These are phyloP conservation scores for Aspergillus cristatus DNA, from an alignment of 495 filamentous ascomycete genomes.

Conservation along the genomic window DNA sequence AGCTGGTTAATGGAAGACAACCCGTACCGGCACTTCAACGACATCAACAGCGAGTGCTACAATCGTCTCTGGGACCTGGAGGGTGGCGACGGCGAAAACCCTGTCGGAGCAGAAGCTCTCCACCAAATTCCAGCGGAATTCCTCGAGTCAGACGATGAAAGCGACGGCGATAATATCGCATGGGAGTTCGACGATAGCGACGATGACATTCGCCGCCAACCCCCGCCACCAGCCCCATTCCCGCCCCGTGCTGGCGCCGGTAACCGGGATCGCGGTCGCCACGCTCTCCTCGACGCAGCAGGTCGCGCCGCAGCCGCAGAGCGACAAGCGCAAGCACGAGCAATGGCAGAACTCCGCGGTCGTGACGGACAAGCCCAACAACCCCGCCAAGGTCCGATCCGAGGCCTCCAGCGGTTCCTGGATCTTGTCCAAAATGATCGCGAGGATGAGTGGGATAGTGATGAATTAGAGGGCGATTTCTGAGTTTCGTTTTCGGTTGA, in stretches of 20 bases:
- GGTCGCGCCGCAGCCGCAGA: slow-evolving; percentile 35
- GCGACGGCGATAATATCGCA: slow-evolving; percentile 20
- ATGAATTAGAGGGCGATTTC: slow-evolving; percentile 45
- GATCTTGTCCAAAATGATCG: slow-evolving; percentile 46
- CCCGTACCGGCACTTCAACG: slow-evolving; percentile 86
- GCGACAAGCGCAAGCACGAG: slow-evolving; percentile 33
- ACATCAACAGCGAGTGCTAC: slow-evolving; percentile 54
- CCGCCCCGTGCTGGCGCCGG: slow-evolving; percentile 24
- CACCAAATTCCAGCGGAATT: slow-evolving; percentile 32
- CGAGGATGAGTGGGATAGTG: slow-evolving; percentile 58
- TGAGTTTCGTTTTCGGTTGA: slow-evolving; percentile 6
- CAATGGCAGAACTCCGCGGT: slow-evolving; percentile 33
- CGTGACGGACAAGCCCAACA: slow-evolving; percentile 12
- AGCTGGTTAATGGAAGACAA: slow-evolving; percentile 72
- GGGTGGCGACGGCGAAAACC: slow-evolving; percentile 59
- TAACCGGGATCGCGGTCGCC: slow-evolving; percentile 17
- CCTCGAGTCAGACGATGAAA: slow-evolving; percentile 30
- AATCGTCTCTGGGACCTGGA: slow-evolving; percentile 86
- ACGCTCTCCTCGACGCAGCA: slow-evolving; percentile 25
- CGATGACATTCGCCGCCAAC: slow-evolving; percentile 18
- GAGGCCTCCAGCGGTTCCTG: slow-evolving; percentile 44
- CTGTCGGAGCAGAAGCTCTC: slow-evolving; percentile 34
- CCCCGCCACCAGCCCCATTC: slow-evolving; percentile 36
- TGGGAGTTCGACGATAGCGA: slow-evolving; percentile 23
- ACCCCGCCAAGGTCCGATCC: background rate